phyloP scores from a whole-genome alignment of 305 asterid species.

The Solanum hybrid region DNA sequence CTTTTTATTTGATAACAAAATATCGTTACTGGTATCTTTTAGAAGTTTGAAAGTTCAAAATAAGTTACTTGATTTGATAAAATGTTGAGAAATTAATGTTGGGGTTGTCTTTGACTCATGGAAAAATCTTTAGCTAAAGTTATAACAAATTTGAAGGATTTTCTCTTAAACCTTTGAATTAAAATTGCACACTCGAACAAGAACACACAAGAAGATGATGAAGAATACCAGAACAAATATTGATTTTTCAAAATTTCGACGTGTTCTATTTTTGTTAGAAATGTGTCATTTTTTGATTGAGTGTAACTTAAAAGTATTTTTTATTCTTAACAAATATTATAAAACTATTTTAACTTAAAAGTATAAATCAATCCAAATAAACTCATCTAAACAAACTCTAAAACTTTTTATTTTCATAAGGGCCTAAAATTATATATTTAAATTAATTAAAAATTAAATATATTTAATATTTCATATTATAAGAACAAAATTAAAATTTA shows the following conservation, averaged over 20 bases:
- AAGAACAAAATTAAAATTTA: neutral
- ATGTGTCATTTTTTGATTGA: neutral
- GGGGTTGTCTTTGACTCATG: neutral
- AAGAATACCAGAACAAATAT: neutral
- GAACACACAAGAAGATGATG: neutral
- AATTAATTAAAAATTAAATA: no score
- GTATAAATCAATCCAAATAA: neutral
- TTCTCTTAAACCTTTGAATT: neutral
- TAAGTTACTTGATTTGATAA: neutral
- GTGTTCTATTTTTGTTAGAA: neutral
- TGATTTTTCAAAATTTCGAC: neutral
- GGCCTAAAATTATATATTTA: neutral
- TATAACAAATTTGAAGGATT: neutral
- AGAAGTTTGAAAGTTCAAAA: neutral
- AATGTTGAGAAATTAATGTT: neutral
- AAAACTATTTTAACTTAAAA: neutral
- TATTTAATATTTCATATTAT: neutral
- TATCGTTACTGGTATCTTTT: neutral
- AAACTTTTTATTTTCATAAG: neutral
- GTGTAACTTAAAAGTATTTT: neutral
- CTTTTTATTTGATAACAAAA: neutral
- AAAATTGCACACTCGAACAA: neutral
- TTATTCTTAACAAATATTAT: neutral
- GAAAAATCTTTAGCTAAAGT: neutral
- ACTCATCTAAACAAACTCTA: neutral